A percentile compares a stretch with the other conserved stretches of the same genome.
Evolutionary conservation across 1,139 yeast genomes (phyloP).

Genomic region (Sugiyamaella neomexicana): DNA sequence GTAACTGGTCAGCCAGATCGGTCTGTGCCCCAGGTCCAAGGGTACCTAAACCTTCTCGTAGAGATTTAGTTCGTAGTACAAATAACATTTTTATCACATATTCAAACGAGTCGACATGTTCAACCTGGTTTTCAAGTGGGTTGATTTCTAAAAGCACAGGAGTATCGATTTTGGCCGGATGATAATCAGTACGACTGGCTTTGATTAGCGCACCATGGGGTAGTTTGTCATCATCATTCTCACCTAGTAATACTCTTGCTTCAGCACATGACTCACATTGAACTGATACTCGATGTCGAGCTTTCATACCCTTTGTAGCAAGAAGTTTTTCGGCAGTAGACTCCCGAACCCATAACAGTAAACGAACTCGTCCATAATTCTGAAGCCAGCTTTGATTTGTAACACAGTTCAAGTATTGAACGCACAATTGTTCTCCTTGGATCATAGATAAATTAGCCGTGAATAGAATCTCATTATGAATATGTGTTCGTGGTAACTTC

Average conservation of each 20-base stretch:
- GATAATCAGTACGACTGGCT: slow-evolving; percentile 18
- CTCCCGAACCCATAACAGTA: slow-evolving; percentile 64
- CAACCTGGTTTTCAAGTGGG: slow-evolving; percentile 34
- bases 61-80: slow-evolving; percentile 51
- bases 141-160: slow-evolving; percentile 34
- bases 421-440: slow-evolving; percentile 66
- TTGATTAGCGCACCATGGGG: not conserved
- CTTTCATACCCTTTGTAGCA: slow-evolving; percentile 48
- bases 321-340: slow-evolving; percentile 61
- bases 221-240: not conserved
- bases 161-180: slow-evolving; percentile 18
- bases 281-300: slow-evolving; percentile 59
- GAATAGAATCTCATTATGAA: slow-evolving; percentile 63
- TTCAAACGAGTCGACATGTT: slow-evolving; percentile 59
- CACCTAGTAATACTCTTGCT: slow-evolving; percentile 12
- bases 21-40: slow-evolving; percentile 78
- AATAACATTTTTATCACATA: slow-evolving; percentile 65
- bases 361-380: slow-evolving; percentile 67
- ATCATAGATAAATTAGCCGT: slow-evolving; percentile 62
- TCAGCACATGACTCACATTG: slow-evolving; percentile 58
- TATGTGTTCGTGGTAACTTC: slow-evolving; percentile 43
- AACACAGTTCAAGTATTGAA: slow-evolving; percentile 75
- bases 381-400: slow-evolving; percentile 75
- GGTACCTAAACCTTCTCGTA: slow-evolving; percentile 51
- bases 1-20: slow-evolving; percentile 53